Percentiles rank a stretch among this genome's conserved stretches.
Evolutionary conservation across 2,329 filamentous ascomycete species (phyloP).

Genomic region (Macrophomina tecta): DNA sequence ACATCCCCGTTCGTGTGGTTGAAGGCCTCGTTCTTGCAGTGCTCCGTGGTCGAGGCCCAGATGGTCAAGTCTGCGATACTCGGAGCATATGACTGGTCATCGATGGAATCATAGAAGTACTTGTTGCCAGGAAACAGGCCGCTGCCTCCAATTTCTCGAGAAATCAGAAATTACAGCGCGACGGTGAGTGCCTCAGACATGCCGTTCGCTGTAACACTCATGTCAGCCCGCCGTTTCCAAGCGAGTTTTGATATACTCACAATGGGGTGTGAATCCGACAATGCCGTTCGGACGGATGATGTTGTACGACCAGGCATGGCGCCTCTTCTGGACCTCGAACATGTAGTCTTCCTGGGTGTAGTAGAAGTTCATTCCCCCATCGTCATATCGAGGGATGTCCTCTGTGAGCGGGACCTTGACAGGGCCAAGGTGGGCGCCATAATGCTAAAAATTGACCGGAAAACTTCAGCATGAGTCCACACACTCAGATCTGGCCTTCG

Average conservation of each 20-base stretch:
- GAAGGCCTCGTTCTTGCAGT: constrained; percentile 48
- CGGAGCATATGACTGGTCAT: constrained; percentile 43
- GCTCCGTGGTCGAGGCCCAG: constrained; percentile 43
- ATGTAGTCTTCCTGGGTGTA: constrained; percentile 11
- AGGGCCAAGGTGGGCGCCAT: constrained; percentile 13
- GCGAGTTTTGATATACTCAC: background rate
- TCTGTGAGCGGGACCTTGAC: constrained; percentile 9
- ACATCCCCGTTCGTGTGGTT: constrained; percentile 40
- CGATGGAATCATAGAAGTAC: constrained; percentile 42
- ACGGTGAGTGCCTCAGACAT: constrained; percentile 52
- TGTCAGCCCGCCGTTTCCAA: background rate
- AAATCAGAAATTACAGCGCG: constrained; percentile 50
- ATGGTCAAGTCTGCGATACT: constrained; percentile 47
- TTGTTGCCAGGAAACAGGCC: constrained; percentile 45
- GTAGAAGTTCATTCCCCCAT: constrained; percentile 12
- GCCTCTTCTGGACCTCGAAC: constrained; percentile 14
- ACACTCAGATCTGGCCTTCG: background rate
- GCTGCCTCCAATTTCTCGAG: constrained; percentile 42
- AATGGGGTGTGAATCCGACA: constrained; percentile 21
- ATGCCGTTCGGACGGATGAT: constrained; percentile 22
- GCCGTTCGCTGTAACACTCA: constrained; percentile 29
- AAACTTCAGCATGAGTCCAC: no score
- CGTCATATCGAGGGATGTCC: constrained; percentile 14
- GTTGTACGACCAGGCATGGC: constrained; percentile 9
- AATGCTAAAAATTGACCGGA: background rate